Conservation (phyloP, 306 rosid genomes). For the Casuarina cunninghamiana region DNA sequence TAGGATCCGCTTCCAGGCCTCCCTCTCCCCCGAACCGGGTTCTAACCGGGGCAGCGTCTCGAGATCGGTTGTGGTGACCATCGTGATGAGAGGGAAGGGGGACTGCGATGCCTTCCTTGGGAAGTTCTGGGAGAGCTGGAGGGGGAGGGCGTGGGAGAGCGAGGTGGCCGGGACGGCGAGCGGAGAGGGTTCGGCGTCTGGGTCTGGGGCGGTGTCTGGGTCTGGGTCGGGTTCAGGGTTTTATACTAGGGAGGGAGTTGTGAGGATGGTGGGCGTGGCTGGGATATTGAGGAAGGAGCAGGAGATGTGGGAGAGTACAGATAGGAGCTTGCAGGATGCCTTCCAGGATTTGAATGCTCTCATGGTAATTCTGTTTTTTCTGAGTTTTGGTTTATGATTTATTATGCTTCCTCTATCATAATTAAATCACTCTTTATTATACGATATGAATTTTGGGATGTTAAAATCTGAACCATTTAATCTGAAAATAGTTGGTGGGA, state of each 20-base stretch:
- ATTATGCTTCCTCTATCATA: neutral
- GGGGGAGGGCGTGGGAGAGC: constrained; percentile 74
- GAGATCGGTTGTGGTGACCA: constrained; percentile 58
- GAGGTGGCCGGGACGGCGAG: constrained; percentile 28
- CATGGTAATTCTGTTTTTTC: constrained; percentile 52
- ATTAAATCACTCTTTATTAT: neutral
- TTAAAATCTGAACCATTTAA: too few species aligned
- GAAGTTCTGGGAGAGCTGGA: constrained; percentile 87
- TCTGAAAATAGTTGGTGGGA: too few species aligned
- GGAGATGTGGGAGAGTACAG: constrained; percentile 98
- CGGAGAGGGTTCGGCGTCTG: constrained; percentile 11
- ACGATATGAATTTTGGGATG: too few species aligned
- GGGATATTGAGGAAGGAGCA: constrained; percentile 97
- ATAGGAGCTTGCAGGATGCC: constrained; percentile 93
- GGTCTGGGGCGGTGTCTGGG: neutral
- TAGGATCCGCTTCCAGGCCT: constrained; percentile 80
- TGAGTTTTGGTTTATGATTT: neutral
- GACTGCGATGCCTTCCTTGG: constrained; percentile 67
- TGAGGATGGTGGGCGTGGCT: constrained; percentile 93
- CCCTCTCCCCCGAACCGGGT: constrained; percentile 46
- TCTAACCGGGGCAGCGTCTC: constrained; percentile 22
- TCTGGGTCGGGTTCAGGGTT: constrained; percentile 43
- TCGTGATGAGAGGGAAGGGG: constrained; percentile 80
- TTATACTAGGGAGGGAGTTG: constrained; percentile 74
- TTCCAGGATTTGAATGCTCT: constrained; percentile 98